Percentiles rank a stretch among this genome's conserved stretches.
Evolutionary conservation across 345 rosid genomes (phyloP).

Genomic region (Cochlearia excelsa): DNA sequence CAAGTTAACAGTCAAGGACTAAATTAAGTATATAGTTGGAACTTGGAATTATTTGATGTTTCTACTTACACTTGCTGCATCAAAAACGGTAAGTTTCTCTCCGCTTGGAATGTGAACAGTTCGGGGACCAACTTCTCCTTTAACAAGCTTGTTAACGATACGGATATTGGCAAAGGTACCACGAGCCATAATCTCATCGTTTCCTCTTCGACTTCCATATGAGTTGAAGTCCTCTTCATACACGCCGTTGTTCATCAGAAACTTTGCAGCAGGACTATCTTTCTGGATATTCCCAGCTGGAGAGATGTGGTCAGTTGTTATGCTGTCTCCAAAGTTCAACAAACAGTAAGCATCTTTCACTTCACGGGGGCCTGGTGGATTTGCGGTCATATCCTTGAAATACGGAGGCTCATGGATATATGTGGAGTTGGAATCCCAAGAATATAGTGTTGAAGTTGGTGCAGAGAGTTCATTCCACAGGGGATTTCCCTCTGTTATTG

Average conservation of each 20-base stretch:
- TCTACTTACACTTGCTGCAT: slow-evolving; percentile 72
- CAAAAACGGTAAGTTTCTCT: slow-evolving; percentile 67
- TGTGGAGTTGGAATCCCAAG: slow-evolving; percentile 79
- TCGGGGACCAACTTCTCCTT: slow-evolving; percentile 84
- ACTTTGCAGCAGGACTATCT: slow-evolving; percentile 77
- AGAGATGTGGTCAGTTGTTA: slow-evolving; percentile 87
- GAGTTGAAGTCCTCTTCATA: slow-evolving; percentile 62
- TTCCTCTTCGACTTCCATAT: slow-evolving; percentile 81
- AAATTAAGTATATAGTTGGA: not conserved
- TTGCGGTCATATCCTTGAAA: slow-evolving; percentile 65
- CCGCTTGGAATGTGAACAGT: slow-evolving; percentile 75
- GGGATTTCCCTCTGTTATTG: slow-evolving; percentile 72
- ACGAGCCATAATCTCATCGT: slow-evolving; percentile 78
- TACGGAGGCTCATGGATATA: slow-evolving; percentile 87
- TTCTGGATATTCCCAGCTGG: slow-evolving; percentile 86
- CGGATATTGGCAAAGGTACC: slow-evolving; percentile 90
- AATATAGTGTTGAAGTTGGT: slow-evolving; percentile 49
- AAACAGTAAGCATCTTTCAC: slow-evolving; percentile 87
- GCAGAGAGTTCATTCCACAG: slow-evolving; percentile 72
- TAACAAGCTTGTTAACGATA: slow-evolving; percentile 65
- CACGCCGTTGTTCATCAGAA: slow-evolving; percentile 65
- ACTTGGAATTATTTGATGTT: not conserved
- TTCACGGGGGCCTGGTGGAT: slow-evolving; percentile 69
- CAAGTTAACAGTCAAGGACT: not conserved
- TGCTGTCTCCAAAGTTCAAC: slow-evolving; percentile 72